Conservation (phyloP, 2,329 filamentous ascomycete species). For the Massarina eburnea region DNA sequence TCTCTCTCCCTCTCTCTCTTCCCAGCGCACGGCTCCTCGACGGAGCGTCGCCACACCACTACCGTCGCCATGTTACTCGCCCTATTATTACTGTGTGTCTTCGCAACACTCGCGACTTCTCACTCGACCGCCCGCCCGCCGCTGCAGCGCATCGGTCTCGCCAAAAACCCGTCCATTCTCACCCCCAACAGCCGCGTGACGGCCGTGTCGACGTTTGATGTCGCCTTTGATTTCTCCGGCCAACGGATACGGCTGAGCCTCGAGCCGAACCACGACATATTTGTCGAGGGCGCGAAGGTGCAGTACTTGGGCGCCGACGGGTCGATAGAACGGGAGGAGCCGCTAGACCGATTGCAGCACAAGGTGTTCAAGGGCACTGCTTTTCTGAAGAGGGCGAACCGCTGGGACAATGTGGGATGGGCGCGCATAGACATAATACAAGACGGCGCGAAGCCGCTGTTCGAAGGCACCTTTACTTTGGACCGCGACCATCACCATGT, state of each 20-base stretch:
- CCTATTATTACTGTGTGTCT: conserved; percentile 5
- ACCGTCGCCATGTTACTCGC: conserved; percentile 22
- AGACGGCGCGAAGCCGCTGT: conserved; percentile 78
- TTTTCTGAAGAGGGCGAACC: conserved; percentile 73
- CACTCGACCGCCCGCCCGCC: conserved; percentile 63
- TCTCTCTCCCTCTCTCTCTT: conserved; percentile 5
- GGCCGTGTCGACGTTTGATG: conserved; percentile 78
- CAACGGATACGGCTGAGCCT: conserved; percentile 74
- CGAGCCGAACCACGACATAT: conserved; percentile 87
- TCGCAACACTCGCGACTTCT: conserved; percentile 26
- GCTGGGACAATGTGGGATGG: conserved; percentile 85
- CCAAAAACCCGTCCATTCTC: conserved; percentile 76
- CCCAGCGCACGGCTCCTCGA: conserved; percentile 21
- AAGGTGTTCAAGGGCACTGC: conserved; percentile 81
- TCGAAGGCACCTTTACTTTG: conserved; percentile 86
- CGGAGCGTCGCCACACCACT: conserved; percentile 25
- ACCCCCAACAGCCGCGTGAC: conserved; percentile 78
- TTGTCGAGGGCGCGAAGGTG: conserved; percentile 74
- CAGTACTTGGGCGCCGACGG: conserved; percentile 74
- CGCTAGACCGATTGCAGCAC: conserved; percentile 71
- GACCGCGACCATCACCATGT: conserved; percentile 84
- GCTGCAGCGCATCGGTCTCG: conserved; percentile 69
- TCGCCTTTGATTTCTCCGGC: conserved; percentile 73
- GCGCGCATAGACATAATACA: conserved; percentile 75
- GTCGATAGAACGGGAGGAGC: conserved; percentile 64